Base-by-base conservation (phyloP, 371 early-diverging fungal species). In the Rhizopus sp. region DNA sequence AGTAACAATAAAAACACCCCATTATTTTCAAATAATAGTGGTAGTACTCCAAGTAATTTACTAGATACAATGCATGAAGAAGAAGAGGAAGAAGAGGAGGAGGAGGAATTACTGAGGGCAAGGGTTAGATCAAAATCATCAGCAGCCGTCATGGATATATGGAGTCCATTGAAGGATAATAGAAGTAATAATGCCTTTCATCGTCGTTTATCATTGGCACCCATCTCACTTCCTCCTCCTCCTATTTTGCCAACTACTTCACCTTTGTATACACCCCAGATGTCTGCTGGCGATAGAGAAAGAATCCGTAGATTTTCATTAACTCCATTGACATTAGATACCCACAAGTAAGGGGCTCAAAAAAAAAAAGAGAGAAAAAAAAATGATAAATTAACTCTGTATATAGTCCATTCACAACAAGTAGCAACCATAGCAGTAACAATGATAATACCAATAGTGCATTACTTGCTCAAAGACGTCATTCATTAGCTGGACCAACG, bases 81-180 rank as follows among this genome's bases (percentile, higher is more conserved):
- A 23, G 69, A 72, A 5, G 67, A 66, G 34, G 68, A 64, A 48
- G 59, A 53, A 10, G 42, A 33, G 1, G 32, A 30, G 9, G 29
- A 33, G 45, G 52, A 56, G 13, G 34, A 50, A 3, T 29, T 10
- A 1, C n/a, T 15, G 4, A 30, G 51, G 31, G 53, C 50, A 53
- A 57, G 53, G 55, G 46, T 53, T 16, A 41, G 77, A 42, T 71
- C 72, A 13, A 77, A 73, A 57, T 77, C 77, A 0, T 68, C 73
- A n/a, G 71, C 71, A 10, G 68, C 72, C 31, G 64, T 70, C 0
- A 65, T 70, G 53, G 66, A 71, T 53, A 70, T 73, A 6, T 75
- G 75, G 75, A 53, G 66, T 29, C 68, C 74, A 13, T 50, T 64
- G 7, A 55, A 50, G 45, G 53, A 50, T 42, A 40, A 39, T 16